Percentiles rank a stretch among this genome's conserved stretches.
Evolutionary conservation across 225 moss, liverwort and hornwort species (phyloP).

Genomic region (Polytrichum formosum): DNA sequence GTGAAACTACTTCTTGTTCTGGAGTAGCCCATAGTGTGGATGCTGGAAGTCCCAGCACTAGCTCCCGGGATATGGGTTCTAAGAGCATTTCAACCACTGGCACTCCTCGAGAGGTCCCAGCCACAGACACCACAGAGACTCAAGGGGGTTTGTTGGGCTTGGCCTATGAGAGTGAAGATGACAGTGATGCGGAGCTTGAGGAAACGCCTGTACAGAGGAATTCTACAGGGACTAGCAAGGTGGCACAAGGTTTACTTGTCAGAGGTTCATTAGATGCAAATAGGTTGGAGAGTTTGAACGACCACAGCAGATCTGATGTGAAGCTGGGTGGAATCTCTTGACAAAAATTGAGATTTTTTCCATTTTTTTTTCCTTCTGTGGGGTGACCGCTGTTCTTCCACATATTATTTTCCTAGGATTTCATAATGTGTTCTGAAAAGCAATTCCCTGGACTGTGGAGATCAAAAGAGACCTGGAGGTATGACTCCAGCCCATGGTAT

Average conservation of each 20-base stretch:
- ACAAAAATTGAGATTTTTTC: not conserved
- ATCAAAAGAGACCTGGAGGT: no score
- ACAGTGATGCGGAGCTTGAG: slow-evolving; percentile 48
- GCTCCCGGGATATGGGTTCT: slow-evolving; percentile 29
- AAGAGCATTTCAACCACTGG: slow-evolving; percentile 17
- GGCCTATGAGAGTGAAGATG: slow-evolving; percentile 86
- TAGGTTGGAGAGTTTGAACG: not conserved
- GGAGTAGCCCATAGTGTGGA: slow-evolving; percentile 22
- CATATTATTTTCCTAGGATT: no score
- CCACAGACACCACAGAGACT: slow-evolving; percentile 20
- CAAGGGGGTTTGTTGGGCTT: slow-evolving; percentile 77
- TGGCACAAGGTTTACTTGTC: slow-evolving; percentile 22
- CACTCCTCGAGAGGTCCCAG: slow-evolving; percentile 22
- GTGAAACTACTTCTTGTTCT: slow-evolving; percentile 42
- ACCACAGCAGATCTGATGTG: slow-evolving; percentile 8
- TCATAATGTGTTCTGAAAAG: no score
- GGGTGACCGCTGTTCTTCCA: no score
- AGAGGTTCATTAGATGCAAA: slow-evolving; percentile 5
- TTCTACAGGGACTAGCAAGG: slow-evolving; percentile 23
- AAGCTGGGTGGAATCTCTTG: not conserved
- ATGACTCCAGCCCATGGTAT: no score
- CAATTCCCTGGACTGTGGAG: no score
- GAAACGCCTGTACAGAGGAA: slow-evolving; percentile 21
- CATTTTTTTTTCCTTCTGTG: no score
- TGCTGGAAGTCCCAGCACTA: slow-evolving; percentile 47